These are phyloP conservation scores for Microcos paniculata DNA, from an alignment of 345 rosid genomes.

Conservation along the genomic window DNA sequence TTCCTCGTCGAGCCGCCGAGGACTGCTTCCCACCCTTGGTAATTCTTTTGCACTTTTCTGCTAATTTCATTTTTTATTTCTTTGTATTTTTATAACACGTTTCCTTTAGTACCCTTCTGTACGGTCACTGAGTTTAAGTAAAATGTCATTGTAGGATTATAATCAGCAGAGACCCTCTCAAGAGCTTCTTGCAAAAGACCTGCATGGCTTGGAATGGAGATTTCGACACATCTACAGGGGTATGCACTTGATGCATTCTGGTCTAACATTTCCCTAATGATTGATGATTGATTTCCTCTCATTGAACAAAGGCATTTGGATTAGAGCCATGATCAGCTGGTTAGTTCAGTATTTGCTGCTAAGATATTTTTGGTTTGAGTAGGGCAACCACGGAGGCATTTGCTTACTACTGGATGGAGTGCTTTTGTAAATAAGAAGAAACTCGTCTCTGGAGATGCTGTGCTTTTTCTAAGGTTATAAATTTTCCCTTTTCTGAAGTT, in stretches of 20 bases:
- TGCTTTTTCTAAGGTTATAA: constrained; percentile 83
- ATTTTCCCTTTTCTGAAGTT: not conserved
- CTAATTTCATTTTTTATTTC: not conserved
- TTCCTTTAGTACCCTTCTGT: not conserved
- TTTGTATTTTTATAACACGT: not conserved
- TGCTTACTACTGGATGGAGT: constrained; percentile 99
- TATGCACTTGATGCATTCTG: constrained; percentile 21
- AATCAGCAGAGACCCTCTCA: constrained; percentile 95
- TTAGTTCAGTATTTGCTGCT: not conserved
- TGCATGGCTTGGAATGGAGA: constrained; percentile 93
- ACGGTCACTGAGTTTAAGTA: constrained; percentile 5
- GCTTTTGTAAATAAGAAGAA: constrained; percentile 97
- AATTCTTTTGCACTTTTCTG: constrained; percentile 13
- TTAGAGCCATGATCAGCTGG: not conserved
- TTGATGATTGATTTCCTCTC: not conserved
- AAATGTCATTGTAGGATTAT: constrained; percentile 63
- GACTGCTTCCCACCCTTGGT: constrained; percentile 99
- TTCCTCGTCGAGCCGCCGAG: constrained; percentile 98
- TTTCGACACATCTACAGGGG: constrained; percentile 97
- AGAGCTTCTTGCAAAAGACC: constrained; percentile 96
- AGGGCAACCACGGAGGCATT: constrained; percentile 99
- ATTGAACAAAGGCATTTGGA: not conserved
- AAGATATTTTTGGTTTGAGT: constrained; percentile 12
- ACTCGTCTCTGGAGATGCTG: constrained; percentile 98
- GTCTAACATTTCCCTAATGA: not conserved